These are phyloP conservation scores for Saussurea involucrata DNA, from an alignment of 129 eudicot genomes.

Conservation along the genomic window DNA sequence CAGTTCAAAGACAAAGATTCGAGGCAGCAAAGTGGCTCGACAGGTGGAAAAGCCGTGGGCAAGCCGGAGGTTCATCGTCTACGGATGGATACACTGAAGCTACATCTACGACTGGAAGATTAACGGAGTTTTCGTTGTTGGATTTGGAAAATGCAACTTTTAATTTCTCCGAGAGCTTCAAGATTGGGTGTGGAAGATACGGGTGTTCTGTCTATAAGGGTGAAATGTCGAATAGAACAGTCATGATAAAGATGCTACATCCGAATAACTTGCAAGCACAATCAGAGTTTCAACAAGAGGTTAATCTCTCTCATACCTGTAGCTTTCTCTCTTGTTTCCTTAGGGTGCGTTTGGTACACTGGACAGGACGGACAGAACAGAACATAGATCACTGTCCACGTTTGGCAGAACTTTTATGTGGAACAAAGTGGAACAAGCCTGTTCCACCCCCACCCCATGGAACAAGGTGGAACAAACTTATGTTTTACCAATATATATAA, in stretches of 20 bases:
- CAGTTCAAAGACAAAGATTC: slow-evolving; percentile 47
- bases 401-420: too few species aligned
- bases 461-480: too few species aligned
- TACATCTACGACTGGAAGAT: slow-evolving; percentile 15
- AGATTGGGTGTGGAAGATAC: slow-evolving; percentile 44
- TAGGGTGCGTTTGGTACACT: too few species aligned
- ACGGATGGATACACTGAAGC: slow-evolving; percentile 7
- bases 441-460: too few species aligned
- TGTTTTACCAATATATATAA: too few species aligned
- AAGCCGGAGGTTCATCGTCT: slow-evolving; percentile 13
- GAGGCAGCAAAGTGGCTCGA: slow-evolving; percentile 72
- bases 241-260: slow-evolving; percentile 64
- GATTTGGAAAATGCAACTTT: slow-evolving; percentile 87
- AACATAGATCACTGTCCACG: too few species aligned
- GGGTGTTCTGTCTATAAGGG: slow-evolving; percentile 69
- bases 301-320: slow-evolving; percentile 7
- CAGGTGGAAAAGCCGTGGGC: slow-evolving; percentile 50
- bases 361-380: too few species aligned
- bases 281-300: slow-evolving; percentile 62
- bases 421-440: too few species aligned
- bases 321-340: slow-evolving; percentile 7
- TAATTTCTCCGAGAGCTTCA: slow-evolving; percentile 68
- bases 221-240: slow-evolving; percentile 61
- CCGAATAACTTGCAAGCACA: slow-evolving; percentile 50
- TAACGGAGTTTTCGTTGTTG: slow-evolving; percentile 48